A percentile compares a stretch with the other conserved stretches of the same genome.
Evolutionary conservation across 768 basidiomycete genomes (phyloP).

Genomic region (Tricholoma sp.): DNA sequence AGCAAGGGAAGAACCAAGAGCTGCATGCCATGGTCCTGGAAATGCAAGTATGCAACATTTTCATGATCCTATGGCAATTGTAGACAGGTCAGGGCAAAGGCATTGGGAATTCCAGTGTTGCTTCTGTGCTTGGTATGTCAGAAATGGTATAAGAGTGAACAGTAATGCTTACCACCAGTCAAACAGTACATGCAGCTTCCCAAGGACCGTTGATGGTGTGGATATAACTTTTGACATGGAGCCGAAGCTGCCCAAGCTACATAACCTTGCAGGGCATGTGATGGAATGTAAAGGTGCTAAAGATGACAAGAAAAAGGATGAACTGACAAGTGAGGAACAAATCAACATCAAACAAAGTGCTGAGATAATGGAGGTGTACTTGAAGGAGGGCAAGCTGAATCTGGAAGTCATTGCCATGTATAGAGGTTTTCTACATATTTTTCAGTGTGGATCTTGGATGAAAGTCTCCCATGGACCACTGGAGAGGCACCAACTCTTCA

Average conservation of each 20-base stretch:
- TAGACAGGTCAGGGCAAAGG: no score
- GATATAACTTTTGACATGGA: conserved; percentile 17
- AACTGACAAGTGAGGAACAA: neutral
- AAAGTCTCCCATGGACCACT: conserved; percentile 26
- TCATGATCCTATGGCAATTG: no score
- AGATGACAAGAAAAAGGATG: neutral
- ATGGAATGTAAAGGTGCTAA: conserved; percentile 12
- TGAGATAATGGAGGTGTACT: conserved; percentile 23
- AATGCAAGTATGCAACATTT: conserved; percentile 13
- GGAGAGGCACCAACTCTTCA: conserved; percentile 16
- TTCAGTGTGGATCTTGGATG: conserved; percentile 28
- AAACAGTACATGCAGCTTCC: no score
- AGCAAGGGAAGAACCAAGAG: no score
- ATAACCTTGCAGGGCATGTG: conserved; percentile 23
- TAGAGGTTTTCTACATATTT: conserved; percentile 23
- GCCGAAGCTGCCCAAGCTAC: conserved; percentile 15
- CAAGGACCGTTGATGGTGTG: no score
- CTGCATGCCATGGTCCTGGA: neutral
- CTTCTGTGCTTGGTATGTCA: no score
- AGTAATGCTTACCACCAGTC: no score
- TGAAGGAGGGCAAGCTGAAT: conserved; percentile 29
- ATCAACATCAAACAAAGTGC: conserved; percentile 10
- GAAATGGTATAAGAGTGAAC: no score
- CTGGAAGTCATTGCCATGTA: conserved; percentile 19
- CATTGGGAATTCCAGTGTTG: no score